Evolutionary conservation across 225 moss, liverwort and hornwort species (phyloP).

Genomic region (Straminergon stramineum): DNA sequence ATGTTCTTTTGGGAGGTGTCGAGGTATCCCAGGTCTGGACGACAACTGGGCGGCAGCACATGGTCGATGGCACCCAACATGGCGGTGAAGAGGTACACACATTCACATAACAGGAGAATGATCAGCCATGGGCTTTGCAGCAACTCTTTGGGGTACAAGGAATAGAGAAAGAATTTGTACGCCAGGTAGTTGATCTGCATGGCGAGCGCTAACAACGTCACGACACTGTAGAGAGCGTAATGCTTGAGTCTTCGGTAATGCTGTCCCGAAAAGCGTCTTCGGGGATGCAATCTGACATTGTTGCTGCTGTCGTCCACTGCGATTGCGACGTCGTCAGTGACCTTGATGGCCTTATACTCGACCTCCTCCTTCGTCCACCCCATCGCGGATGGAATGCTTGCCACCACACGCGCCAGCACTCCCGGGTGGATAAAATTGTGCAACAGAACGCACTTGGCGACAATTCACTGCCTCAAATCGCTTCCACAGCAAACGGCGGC

Average conservation of each 20-base stretch:
- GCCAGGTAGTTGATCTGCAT: constrained; percentile 4
- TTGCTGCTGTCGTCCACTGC: too few species aligned
- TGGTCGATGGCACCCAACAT: not conserved
- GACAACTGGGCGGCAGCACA: not conserved
- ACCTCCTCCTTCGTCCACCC: not conserved
- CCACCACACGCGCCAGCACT: not conserved
- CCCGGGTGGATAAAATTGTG: too few species aligned
- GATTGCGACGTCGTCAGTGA: not conserved
- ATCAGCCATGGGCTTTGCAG: not conserved
- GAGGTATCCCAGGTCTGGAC: not conserved
- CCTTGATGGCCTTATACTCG: not conserved
- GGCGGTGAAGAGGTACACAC: not conserved
- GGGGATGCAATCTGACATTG: not conserved
- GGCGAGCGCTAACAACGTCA: not conserved
- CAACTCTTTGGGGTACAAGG: not conserved
- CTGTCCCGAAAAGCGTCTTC: not conserved
- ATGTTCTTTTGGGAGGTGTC: not conserved
- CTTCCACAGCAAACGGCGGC: not conserved
- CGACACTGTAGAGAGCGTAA: not conserved
- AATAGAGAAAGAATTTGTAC: not conserved
- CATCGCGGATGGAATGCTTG: not conserved
- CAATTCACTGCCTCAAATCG: not conserved
- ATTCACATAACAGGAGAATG: not conserved
- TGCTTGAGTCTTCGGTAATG: not conserved
- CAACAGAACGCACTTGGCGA: not conserved